These are phyloP conservation scores for Brachypodium distachyon DNA, from an alignment of 202 grass and related monocot species.

Conservation along the genomic window DNA sequence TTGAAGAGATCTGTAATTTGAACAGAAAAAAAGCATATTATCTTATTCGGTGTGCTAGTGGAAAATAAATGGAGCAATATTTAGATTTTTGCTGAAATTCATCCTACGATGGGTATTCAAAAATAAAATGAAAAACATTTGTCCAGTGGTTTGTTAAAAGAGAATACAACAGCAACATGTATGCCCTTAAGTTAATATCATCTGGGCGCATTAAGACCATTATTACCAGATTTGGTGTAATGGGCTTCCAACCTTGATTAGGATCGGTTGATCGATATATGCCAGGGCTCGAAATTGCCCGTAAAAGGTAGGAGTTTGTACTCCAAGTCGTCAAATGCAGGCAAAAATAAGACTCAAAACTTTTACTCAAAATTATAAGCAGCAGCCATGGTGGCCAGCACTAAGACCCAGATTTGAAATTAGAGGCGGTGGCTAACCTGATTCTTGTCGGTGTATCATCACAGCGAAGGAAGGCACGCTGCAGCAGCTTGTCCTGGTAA, in stretches of 20 bases:
- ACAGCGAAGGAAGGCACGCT: background rate
- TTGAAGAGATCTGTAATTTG: background rate
- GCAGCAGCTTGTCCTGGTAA: no score
- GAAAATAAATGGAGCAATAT: background rate
- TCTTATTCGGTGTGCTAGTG: background rate
- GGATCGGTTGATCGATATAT: background rate
- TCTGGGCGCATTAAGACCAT: background rate
- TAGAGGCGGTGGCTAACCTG: background rate
- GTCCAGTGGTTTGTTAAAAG: background rate
- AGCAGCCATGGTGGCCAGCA: no score
- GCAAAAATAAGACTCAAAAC: no score
- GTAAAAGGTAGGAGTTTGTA: background rate
- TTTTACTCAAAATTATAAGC: no score
- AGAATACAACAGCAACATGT: slow-evolving; percentile 11
- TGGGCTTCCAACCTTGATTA: background rate
- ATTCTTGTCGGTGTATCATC: background rate
- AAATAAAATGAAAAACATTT: background rate
- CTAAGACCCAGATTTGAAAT: no score
- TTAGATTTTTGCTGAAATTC: background rate
- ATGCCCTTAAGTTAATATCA: background rate
- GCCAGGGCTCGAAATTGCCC: background rate
- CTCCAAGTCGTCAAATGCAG: background rate
- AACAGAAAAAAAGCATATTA: background rate
- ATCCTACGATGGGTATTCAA: background rate
- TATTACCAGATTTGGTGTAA: background rate